These are phyloP conservation scores for Pleurostoma richardsiae DNA, from an alignment of 2,329 filamentous ascomycete genomes.

Conservation along the genomic window DNA sequence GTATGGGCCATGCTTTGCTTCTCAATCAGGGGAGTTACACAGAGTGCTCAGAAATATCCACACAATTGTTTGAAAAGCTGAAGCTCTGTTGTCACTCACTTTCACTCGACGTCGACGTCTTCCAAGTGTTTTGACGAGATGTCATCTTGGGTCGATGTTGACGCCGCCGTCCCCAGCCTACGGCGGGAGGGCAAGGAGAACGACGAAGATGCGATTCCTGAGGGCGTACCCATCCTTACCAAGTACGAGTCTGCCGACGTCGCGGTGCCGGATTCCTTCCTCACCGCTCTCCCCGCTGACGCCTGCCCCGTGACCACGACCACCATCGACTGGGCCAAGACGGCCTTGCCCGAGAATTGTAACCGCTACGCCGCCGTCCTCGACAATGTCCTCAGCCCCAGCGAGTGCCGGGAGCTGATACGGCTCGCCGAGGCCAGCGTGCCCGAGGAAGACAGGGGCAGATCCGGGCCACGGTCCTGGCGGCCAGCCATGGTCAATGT, in stretches of 20 bases:
- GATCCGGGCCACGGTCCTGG: slow-evolving; percentile 40
- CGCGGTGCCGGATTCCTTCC: slow-evolving; percentile 38
- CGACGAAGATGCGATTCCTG: slow-evolving; percentile 2
- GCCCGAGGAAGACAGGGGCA: slow-evolving; percentile 35
- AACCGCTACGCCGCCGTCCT: slow-evolving; percentile 55
- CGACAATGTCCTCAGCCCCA: slow-evolving; percentile 56
- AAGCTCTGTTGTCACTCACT: too few species aligned
- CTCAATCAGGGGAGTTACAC: too few species aligned
- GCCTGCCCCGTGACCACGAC: slow-evolving; percentile 36
- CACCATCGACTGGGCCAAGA: slow-evolving; percentile 48
- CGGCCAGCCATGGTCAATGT: slow-evolving; percentile 63
- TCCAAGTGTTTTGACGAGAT: too few species aligned
- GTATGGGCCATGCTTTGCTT: too few species aligned
- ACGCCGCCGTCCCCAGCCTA: too few species aligned
- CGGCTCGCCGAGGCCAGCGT: slow-evolving; percentile 45
- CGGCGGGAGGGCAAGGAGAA: too few species aligned
- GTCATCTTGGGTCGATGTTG: too few species aligned
- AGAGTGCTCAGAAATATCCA: too few species aligned
- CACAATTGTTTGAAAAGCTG: too few species aligned
- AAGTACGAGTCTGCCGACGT: slow-evolving; percentile 27
- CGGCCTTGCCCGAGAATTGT: slow-evolving; percentile 46
- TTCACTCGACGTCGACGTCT: too few species aligned
- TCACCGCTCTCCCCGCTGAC: slow-evolving; percentile 34
- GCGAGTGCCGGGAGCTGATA: slow-evolving; percentile 57
- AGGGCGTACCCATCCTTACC: slow-evolving; percentile 4